Evolutionary conservation across 495 filamentous ascomycete genomes (phyloP), one percentile per base, ranked within the genome.

Genomic region (Ramalina peruviana): DNA sequence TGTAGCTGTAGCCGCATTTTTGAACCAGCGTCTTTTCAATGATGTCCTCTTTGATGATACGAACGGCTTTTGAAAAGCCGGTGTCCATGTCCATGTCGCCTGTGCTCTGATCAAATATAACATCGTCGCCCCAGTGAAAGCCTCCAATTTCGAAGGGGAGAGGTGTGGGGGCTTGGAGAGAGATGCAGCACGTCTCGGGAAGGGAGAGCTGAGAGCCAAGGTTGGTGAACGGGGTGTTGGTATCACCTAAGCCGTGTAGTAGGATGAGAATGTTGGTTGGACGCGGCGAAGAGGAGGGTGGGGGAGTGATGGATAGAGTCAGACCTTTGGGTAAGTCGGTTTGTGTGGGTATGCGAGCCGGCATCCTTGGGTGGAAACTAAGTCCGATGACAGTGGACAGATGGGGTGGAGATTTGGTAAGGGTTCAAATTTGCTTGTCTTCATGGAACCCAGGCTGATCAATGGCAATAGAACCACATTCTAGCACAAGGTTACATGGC

Each of bases 71-170:
- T 17, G 66, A 61, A 55, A 94, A 90, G 0, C 89, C 88, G 1
- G 85, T 78, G 58, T 95, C 90, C 21, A 80, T 68, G 41, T 95
- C 86, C 30, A 95, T 66, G 0, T 72, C 75, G 1, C 82, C 85
- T 3, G 71, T 75, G 2, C 65, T 55, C 5, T 67, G 54, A 46
- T 84, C 78, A 43, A 95, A 78, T 3, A 72, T 59, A 30, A 98
- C 64, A 60, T 98, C 90, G 62, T 97, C 86, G 45, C 88, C 88
- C 90, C 89, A 97, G 66, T 96, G 88, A 61, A 80, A 96, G 20
- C 86, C 86, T 12, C 77, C 72, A 0, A 89, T 67, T 25, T 82
- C 71, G 45, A 87, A 77, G 6, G 89, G 88, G 3, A 97, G 67
- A 0, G 78, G 77, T n/a, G 65, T 70, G 0, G 82, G 79, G 0